Evolutionary conservation across 805 yeast species (phyloP), one percentile per base, ranked within the genome.

Genomic region (Metschnikowia shivogae): DNA sequence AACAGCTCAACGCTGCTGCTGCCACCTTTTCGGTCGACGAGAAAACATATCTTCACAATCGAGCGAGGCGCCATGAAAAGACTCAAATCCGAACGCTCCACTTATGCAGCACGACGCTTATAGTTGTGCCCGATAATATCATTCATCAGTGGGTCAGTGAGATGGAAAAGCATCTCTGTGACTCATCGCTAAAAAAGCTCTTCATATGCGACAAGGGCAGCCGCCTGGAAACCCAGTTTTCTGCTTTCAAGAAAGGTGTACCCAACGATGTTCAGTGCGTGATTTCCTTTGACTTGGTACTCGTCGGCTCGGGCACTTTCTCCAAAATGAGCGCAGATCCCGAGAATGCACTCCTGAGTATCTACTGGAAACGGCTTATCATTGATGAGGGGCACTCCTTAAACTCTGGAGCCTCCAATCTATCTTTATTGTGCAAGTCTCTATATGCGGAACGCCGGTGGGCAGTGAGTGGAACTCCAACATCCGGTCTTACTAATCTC

Each of bases 401-500:
- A 76, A 73, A 70, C 47, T 72, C 82, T 6, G 73, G 72, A 44
- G 59, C 71, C 1, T 72, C 86, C 0, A 67, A 76, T 40, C 71
- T 78, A 0, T 81, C 78, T 6, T 56, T 61, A 7, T 56, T 79
- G 29, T 80, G 86, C 14, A 68, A 67, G 29, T 62, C 66, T 19
- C 56, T 84, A 37, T 59, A 63, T 39, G 76, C 77, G 7, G 90
- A 84, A 55, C 68, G 88, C 41, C 72, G 77, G 48, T 84, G 90
- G 90, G 81, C 82, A 0, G 86, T 84, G 1, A 80, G 86, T 0
- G 89, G 90, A 27, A 84, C 90, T 0, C 89, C 89, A 4, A 83
- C 89, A 0, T 74, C 85, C 0, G 90, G 90, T 0, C 63, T 84
- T 42, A 81, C 89, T 0, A 73, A 72, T 36, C 57, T 81, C 6